Evolutionary conservation across 345 rosid species (phyloP), one percentile per base, ranked within the genome.

Genomic region (Murraya paniculata): DNA sequence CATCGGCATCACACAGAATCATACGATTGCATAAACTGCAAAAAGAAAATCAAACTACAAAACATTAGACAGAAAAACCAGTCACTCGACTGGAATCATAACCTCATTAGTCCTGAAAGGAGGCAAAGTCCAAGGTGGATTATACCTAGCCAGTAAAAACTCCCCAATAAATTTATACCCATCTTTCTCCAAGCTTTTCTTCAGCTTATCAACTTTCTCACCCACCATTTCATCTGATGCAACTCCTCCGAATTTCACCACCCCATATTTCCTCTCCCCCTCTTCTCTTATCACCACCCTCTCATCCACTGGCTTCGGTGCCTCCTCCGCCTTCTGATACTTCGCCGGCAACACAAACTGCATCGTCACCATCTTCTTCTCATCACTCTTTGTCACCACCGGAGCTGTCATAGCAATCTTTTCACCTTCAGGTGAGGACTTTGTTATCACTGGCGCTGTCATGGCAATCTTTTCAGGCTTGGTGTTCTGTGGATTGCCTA

Each of bases 61-160:
- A 4, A 45, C 35, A 21, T 5, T 33, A 1, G 1, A 50, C 21
- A 45, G 9, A 2, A 0, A 14, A 21, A 24, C 30, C 14, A 38
- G 16, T 93, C 89, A 93, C 75, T 91, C 96, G 21, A 95, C 78
- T 14, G 97, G 92, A 57, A 92, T 80, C 94, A 92, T 84, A 55
- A 93, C 88, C 81, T 93, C 98, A 24, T 95, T 93, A 58, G 96
- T 90, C 86, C 92, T 91, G 6, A 91, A 86, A 22, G 88, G 75
- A 22, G 97, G 97, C 79, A 93, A 53, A 64, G 98, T 91, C 93
- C 94, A 93, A 10, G 99, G 97, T 1, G 98, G 99, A 48, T 95
- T 95, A 80, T 90, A 92, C 90, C 99, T 89, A 68, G 90, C 96
- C 71, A 93, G 87, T 77, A 91, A 9, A 57, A 74, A 86, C 57